A percentile compares a stretch with the other conserved stretches of the same genome.
Evolutionary conservation across 2,329 filamentous ascomycete species (phyloP).

Genomic region (Neurospora sp.): DNA sequence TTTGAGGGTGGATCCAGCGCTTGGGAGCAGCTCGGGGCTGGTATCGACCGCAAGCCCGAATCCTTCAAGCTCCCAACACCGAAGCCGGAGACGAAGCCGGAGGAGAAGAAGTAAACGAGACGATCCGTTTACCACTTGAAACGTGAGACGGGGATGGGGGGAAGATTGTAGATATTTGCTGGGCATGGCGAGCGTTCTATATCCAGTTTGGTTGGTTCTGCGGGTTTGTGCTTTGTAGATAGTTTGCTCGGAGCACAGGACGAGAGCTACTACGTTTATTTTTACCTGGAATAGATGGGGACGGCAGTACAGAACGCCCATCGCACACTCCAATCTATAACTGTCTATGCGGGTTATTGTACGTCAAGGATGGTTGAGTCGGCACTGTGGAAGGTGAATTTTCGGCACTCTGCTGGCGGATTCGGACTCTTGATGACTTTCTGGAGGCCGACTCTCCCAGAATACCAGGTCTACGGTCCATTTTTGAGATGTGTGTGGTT

Average conservation of each 20-base stretch:
- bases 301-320: not conserved
- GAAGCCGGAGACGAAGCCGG: constrained; percentile 86
- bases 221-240: not conserved
- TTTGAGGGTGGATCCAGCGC: constrained; percentile 80
- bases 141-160: not conserved
- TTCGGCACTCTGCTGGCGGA: not conserved
- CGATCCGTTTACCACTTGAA: constrained; percentile 12
- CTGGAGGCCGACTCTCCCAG: not conserved
- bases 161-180: constrained; percentile 14
- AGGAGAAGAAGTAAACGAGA: constrained; percentile 73
- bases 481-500: not conserved
- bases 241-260: not conserved
- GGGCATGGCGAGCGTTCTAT: not conserved
- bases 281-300: not conserved
- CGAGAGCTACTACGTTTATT: not conserved
- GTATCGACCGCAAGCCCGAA: constrained; percentile 71
- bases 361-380: not conserved
- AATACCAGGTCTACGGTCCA: not conserved
- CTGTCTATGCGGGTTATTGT: not conserved
- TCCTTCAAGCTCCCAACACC: constrained; percentile 89
- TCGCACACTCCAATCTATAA: not conserved
- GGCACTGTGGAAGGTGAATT: not conserved
- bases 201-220: not conserved
- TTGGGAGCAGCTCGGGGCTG: constrained; percentile 57
- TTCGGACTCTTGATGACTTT: not conserved